Percentiles rank a stretch among this genome's conserved stretches.
phyloP scores from a whole-genome alignment of 768 basidiomycete genomes.

The Phanerochaete carnosa region DNA sequence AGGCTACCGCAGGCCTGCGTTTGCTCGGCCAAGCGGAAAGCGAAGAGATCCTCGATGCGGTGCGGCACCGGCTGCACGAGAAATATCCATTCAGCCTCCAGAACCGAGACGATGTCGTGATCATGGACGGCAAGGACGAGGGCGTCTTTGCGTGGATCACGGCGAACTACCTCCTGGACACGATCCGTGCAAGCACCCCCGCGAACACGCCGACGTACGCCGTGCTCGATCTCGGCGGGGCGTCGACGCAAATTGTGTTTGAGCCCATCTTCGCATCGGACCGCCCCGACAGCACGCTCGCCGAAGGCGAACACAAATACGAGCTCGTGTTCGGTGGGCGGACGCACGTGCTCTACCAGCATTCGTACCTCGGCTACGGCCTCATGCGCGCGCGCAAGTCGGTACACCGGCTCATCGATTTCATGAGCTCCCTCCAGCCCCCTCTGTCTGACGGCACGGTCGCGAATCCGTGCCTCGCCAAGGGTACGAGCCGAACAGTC shows the following conservation, averaged over 20 bases:
- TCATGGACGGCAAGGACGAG: constrained; percentile 97
- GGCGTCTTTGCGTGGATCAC: constrained; percentile 99
- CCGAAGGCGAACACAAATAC: constrained; percentile 91
- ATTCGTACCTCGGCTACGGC: constrained; percentile 97
- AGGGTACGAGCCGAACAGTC: constrained; percentile 58
- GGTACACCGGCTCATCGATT: constrained; percentile 89
- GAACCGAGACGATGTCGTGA: constrained; percentile 64
- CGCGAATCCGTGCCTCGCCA: constrained; percentile 81
- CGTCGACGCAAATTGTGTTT: constrained; percentile 97
- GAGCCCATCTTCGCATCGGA: constrained; percentile 64
- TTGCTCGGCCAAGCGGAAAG: constrained; percentile 62
- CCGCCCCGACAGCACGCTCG: constrained; percentile 37
- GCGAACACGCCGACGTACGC: constrained; percentile 62
- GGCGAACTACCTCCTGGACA: constrained; percentile 85
- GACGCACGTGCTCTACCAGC: constrained; percentile 84
- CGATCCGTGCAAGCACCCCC: constrained; percentile 56
- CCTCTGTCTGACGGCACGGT: constrained; percentile 34
- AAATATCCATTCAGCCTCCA: constrained; percentile 68
- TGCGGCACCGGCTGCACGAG: constrained; percentile 52
- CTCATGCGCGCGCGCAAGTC: constrained; percentile 83
- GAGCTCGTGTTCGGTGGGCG: constrained; percentile 71
- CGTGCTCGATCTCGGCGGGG: constrained; percentile 94
- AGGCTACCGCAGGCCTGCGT: constrained; percentile 88
- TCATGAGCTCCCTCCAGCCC: constrained; percentile 55
- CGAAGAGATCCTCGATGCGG: constrained; percentile 70